phyloP scores from a whole-genome alignment of 2,329 filamentous ascomycete species.

The Macroventuria anomochaeta region DNA sequence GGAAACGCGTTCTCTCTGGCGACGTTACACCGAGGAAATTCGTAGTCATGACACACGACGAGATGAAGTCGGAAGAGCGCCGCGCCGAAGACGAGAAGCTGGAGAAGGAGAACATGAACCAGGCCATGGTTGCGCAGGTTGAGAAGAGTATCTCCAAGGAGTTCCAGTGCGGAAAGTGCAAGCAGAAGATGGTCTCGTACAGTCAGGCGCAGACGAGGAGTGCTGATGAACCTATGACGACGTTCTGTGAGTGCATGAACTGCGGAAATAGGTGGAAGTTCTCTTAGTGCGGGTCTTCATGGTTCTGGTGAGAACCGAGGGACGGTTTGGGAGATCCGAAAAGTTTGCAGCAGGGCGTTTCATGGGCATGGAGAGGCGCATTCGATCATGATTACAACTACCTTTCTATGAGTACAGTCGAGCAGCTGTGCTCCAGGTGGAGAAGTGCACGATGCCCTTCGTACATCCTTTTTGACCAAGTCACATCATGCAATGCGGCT shows the following conservation, averaged over 20 bases:
- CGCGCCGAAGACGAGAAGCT: slow-evolving; percentile 76
- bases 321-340: slow-evolving; percentile 1
- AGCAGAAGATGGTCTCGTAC: slow-evolving; percentile 93
- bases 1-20: slow-evolving; percentile 75
- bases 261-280: slow-evolving; percentile 61
- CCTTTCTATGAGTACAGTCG: background rate
- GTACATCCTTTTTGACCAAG: background rate
- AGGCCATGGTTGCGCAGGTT: slow-evolving; percentile 90
- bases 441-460: background rate
- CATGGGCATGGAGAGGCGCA: slow-evolving; percentile 19
- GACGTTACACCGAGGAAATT: slow-evolving; percentile 76
- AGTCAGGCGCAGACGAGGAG: slow-evolving; percentile 93
- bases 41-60: slow-evolving; percentile 85
- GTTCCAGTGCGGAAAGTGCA: slow-evolving; percentile 89
- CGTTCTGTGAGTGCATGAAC: slow-evolving; percentile 61
- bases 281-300: slow-evolving; percentile 26
- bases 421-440: background rate
- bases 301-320: background rate
- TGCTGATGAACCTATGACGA: slow-evolving; percentile 85
- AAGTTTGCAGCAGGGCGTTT: slow-evolving; percentile 20
- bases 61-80: slow-evolving; percentile 87
- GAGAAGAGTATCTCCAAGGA: slow-evolving; percentile 90
- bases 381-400: background rate
- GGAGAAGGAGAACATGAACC: slow-evolving; percentile 93
- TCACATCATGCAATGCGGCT: slow-evolving; percentile 9